Conservation (phyloP, 2,329 filamentous ascomycete species). For the Grosmannia clavigera region DNA sequence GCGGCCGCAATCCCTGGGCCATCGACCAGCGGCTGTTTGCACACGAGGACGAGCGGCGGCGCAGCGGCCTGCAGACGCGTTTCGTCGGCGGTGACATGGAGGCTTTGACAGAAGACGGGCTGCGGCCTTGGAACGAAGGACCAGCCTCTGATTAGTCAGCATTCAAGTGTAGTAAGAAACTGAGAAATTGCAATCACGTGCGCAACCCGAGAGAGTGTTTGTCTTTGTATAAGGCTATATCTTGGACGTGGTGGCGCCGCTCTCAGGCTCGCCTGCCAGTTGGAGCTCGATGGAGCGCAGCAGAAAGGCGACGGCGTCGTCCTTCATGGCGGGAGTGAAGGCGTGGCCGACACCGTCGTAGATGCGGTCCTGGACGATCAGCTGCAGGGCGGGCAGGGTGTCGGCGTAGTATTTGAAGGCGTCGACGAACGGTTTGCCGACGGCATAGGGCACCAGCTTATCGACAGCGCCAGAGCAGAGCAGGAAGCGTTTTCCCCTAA, state of each 20-base stretch:
- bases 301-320: slow-evolving; percentile 53
- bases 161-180: no score
- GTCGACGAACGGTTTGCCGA: slow-evolving; percentile 45
- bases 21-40: slow-evolving; percentile 32
- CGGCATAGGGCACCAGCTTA: slow-evolving; percentile 58
- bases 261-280: slow-evolving; percentile 18
- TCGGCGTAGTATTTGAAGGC: slow-evolving; percentile 44
- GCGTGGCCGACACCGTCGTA: slow-evolving; percentile 58
- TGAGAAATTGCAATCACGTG: no score
- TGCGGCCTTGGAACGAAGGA: slow-evolving; percentile 27
- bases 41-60: slow-evolving; percentile 18
- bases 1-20: slow-evolving; percentile 36
- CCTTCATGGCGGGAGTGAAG: slow-evolving; percentile 56
- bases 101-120: slow-evolving; percentile 24
- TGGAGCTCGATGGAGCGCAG: slow-evolving; percentile 22
- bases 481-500: slow-evolving; percentile 52
- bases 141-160: no score
- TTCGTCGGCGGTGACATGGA: slow-evolving; percentile 19
- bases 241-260: neutral
- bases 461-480: slow-evolving; percentile 55
- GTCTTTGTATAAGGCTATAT: neutral
- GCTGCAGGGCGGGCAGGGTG: slow-evolving; percentile 38
- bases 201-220: no score
- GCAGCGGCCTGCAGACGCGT: slow-evolving; percentile 18
- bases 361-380: slow-evolving; percentile 51